Evolutionary conservation across 768 basidiomycete species (phyloP).

Genomic region (Tylopilus intermedius): DNA sequence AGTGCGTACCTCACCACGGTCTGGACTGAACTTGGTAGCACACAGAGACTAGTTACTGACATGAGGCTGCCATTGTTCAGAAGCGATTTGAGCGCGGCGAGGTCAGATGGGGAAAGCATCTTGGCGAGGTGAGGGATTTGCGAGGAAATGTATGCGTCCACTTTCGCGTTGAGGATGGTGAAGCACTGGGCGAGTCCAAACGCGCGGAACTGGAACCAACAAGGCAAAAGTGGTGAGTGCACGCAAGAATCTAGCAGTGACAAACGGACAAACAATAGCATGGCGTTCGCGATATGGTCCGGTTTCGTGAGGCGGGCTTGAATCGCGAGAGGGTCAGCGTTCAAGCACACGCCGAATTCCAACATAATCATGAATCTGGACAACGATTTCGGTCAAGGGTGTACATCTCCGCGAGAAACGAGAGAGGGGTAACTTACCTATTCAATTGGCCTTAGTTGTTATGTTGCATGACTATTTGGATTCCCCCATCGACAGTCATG

Average conservation of each 20-base stretch:
- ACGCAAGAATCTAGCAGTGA: neutral
- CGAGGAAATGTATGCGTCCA: conserved; percentile 29
- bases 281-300: conserved; percentile 39
- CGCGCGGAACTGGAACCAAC: conserved; percentile 35
- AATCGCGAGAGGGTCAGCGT: conserved; percentile 34
- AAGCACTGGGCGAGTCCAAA: conserved; percentile 51
- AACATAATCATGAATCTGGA: conserved; percentile 41
- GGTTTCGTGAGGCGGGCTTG: conserved; percentile 45
- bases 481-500: conserved; percentile 38
- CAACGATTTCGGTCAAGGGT: neutral
- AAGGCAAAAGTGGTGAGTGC: neutral
- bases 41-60: no score
- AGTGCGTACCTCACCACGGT: conserved; percentile 38
- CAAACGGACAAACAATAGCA: conserved; percentile 41
- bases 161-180: conserved; percentile 43
- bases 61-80: conserved; percentile 24
- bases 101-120: conserved; percentile 27
- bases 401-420: neutral
- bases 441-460: conserved; percentile 33
- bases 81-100: conserved; percentile 22
- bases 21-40: conserved; percentile 19
- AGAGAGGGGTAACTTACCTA: conserved; percentile 24
- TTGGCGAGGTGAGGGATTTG: conserved; percentile 22
- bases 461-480: conserved; percentile 38
- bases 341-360: conserved; percentile 42